Conservation (phyloP, 305 asterid species). For the Solanum hybrid region DNA sequence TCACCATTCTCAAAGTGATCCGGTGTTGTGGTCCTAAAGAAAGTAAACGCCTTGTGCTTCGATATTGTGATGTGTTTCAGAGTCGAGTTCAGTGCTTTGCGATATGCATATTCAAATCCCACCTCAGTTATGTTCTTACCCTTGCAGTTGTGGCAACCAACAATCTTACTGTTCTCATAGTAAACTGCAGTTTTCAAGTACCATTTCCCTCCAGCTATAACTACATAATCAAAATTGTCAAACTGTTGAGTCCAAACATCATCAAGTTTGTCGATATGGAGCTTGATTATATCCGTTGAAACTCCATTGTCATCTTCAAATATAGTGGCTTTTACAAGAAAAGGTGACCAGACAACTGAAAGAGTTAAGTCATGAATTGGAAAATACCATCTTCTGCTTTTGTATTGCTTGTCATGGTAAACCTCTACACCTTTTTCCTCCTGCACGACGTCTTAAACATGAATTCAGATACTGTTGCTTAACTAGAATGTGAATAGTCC, state of each 20-base stretch:
- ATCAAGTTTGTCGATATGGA: conserved; percentile 50
- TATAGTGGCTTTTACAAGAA: conserved; percentile 38
- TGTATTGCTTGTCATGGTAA: conserved; percentile 58
- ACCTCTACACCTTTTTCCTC: conserved; percentile 44
- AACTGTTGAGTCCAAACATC: conserved; percentile 45
- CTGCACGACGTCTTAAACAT: conserved; percentile 16
- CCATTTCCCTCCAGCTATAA: conserved; percentile 72
- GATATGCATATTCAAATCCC: conserved; percentile 57
- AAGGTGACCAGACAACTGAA: conserved; percentile 65
- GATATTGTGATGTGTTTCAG: conserved; percentile 29
- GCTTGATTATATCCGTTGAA: conserved; percentile 39
- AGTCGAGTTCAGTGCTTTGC: conserved; percentile 39
- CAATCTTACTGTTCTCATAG: conserved; percentile 36
- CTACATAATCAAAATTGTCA: conserved; percentile 30
- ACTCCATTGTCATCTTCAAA: conserved; percentile 65
- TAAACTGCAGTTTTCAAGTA: conserved; percentile 57
- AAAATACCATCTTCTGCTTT: conserved; percentile 58
- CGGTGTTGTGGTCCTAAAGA: conserved; percentile 53
- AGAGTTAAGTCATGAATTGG: conserved; percentile 46
- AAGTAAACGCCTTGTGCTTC: conserved; percentile 21
- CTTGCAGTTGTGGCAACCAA: conserved; percentile 65
- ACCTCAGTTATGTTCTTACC: conserved; percentile 43
- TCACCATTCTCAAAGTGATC: conserved; percentile 82
- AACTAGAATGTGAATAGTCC: not conserved
- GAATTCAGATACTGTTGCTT: not conserved